These are phyloP conservation scores for Crotalaria pallida DNA, from an alignment of 306 rosid genomes.

Conservation along the genomic window DNA sequence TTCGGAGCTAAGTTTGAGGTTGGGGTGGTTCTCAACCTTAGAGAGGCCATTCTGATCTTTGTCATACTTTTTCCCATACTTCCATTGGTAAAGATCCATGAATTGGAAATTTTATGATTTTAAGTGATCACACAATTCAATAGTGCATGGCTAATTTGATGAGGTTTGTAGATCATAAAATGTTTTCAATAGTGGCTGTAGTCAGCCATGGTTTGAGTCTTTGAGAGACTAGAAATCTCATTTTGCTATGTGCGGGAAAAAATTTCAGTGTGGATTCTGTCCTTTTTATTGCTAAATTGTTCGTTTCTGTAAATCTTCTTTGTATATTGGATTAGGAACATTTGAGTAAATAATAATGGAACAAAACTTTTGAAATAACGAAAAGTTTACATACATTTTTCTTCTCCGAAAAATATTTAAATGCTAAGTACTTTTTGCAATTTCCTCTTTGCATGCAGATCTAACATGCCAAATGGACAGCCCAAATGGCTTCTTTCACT, in stretches of 20 bases:
- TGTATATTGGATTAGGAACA: neutral
- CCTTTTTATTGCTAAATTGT: neutral
- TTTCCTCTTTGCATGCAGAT: constrained; percentile 43
- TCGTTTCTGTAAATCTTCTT: constrained; percentile 2
- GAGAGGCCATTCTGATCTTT: neutral
- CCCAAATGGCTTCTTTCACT: constrained; percentile 99
- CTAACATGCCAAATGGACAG: constrained; percentile 90
- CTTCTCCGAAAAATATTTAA: too few species aligned
- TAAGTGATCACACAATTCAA: constrained; percentile 1
- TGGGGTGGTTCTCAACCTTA: neutral
- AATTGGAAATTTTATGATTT: neutral
- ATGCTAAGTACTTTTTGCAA: neutral
- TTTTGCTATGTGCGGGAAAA: neutral
- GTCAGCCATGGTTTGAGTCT: constrained; percentile 13
- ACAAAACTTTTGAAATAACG: neutral
- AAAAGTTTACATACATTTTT: neutral
- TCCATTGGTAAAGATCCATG: constrained; percentile 6
- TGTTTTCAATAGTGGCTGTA: constrained; percentile 15
- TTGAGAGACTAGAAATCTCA: neutral
- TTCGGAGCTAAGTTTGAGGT: neutral
- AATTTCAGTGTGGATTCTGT: neutral
- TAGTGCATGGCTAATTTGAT: neutral
- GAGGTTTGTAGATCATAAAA: constrained; percentile 3
- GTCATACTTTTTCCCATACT: constrained; percentile 4
- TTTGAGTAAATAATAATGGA: constrained; percentile 1